Base-by-base conservation (phyloP, 2,329 filamentous ascomycete species). In the Neocatenulostroma microsporum region DNA sequence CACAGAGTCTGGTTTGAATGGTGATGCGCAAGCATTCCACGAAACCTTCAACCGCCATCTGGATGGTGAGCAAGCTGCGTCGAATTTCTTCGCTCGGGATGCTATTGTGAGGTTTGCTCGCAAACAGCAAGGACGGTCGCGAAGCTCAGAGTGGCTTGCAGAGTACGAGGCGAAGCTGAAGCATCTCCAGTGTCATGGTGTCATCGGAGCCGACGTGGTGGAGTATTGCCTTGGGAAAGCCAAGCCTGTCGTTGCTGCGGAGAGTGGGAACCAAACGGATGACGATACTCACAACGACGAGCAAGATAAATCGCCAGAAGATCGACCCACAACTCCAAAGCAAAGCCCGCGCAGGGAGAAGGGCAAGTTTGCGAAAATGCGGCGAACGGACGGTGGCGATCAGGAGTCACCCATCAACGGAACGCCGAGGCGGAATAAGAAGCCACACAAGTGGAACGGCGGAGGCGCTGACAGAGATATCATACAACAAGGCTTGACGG, bases 81-180 rank as follows among this genome's bases (percentile, higher is more conserved):
- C 53, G 3, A 57, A 62, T 17, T 25, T 51, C 5, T 54, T 63
- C 24, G 40, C 56, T 0, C 50, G 57, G 17, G 62, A 65, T 19
- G 56, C 60, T 2, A 24, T 68, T 0, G 46, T 67, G 6, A 56
- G 66, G 2, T 68, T 69, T 26, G 45, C 50, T 3, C 47, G 51
- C n/a, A 43, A 46, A 21, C 42, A 57, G 15, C 37, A 39, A 9
- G 27, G 25, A 1, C 44, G 47, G 39, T 38, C 64, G 13, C 38
- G 38, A 24, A 30, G 52, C 15, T 44, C 49, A 3, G 34, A 40
- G 1, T 47, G 60, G 27, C 40, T 40, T 10, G 21, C 40, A 2
- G 52, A 56, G 15, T 61, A 62, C 26, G 34, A 45, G 3, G 41
- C 41, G 13, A 66, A 64, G 39, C 31, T 61, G 9, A 40, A 48